A percentile compares a stretch with the other conserved stretches of the same genome.
Conservation (phyloP, 169 alveolate genomes). For the Eimeria necatrix region DNA sequence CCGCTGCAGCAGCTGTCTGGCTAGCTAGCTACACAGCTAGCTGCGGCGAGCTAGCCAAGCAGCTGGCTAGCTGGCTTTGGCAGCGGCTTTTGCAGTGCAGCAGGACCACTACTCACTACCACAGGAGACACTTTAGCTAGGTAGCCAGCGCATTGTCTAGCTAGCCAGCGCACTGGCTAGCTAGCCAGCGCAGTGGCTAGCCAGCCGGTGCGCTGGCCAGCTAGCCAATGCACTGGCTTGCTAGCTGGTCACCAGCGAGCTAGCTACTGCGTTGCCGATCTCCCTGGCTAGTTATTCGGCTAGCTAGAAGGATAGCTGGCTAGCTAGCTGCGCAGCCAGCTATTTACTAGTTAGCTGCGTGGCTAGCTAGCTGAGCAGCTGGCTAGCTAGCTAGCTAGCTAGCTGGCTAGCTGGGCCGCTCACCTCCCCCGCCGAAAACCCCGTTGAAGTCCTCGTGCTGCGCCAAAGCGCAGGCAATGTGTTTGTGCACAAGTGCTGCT, state of each 20-base stretch:
- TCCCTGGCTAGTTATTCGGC: not conserved
- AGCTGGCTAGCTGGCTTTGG: not conserved
- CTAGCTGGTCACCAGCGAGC: not conserved
- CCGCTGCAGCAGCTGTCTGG: not conserved
- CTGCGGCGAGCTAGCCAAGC: too few species aligned
- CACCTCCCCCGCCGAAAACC: constrained; percentile 28
- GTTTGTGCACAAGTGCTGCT: not conserved
- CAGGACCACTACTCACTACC: too few species aligned
- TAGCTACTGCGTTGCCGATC: not conserved
- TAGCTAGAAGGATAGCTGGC: not conserved
- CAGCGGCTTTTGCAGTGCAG: too few species aligned
- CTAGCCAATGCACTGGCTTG: not conserved
- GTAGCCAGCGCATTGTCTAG: not conserved
- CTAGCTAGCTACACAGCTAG: not conserved
- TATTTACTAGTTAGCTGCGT: not conserved
- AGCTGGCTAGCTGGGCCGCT: not conserved
- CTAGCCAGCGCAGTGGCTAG: not conserved
- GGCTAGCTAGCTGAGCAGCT: not conserved
- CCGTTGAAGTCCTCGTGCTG: constrained; percentile 30
- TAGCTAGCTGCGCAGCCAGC: not conserved
- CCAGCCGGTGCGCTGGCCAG: too few species aligned
- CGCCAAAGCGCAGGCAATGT: constrained; percentile 47
- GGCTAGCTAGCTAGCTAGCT: not conserved
- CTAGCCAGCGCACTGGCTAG: not conserved
- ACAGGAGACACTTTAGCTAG: too few species aligned